Conservation (phyloP, 495 filamentous ascomycete genomes). For the Lasiosphaeria hispida region DNA sequence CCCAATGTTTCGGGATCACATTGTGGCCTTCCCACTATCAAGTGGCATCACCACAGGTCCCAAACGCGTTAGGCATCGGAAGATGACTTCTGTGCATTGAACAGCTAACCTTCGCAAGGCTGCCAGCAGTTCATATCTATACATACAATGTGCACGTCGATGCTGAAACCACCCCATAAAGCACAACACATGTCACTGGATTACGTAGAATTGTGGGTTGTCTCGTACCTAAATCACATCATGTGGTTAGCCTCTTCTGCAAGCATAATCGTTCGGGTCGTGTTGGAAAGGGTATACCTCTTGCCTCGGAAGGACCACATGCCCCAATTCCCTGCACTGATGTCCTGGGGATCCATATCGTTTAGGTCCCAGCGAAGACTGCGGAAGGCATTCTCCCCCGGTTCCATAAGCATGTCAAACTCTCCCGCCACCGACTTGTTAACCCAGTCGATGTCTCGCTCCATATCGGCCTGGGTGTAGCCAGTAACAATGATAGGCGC, state of each 20-base stretch:
- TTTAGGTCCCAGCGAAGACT: conserved; percentile 97
- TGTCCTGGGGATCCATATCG: conserved; percentile 89
- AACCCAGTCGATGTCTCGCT: conserved; percentile 87
- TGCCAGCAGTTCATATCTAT: too few relatives aligned
- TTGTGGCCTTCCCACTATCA: too few relatives aligned
- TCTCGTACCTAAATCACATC: conserved; percentile 54
- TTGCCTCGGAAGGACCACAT: conserved; percentile 96
- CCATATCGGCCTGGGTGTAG: conserved; percentile 93
- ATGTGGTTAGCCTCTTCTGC: conserved; percentile 27
- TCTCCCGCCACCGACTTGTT: conserved; percentile 78
- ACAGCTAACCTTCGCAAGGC: too few relatives aligned
- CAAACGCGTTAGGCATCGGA: too few relatives aligned
- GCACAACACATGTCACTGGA: not conserved
- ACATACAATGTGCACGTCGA: too few relatives aligned
- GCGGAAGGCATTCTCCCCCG: conserved; percentile 90
- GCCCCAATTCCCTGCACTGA: conserved; percentile 95
- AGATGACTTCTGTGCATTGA: too few relatives aligned
- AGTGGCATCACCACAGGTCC: too few relatives aligned
- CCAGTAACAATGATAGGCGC: conserved; percentile 89
- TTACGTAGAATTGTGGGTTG: conserved; percentile 47
- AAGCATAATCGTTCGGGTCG: too few relatives aligned
- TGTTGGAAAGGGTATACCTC: conserved; percentile 57
- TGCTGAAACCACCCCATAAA: too few relatives aligned
- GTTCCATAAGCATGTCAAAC: conserved; percentile 86
- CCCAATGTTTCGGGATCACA: too few relatives aligned